phyloP scores from a whole-genome alignment of 192 early-diverging fungal genomes.

The Mortierella hygrophila region DNA sequence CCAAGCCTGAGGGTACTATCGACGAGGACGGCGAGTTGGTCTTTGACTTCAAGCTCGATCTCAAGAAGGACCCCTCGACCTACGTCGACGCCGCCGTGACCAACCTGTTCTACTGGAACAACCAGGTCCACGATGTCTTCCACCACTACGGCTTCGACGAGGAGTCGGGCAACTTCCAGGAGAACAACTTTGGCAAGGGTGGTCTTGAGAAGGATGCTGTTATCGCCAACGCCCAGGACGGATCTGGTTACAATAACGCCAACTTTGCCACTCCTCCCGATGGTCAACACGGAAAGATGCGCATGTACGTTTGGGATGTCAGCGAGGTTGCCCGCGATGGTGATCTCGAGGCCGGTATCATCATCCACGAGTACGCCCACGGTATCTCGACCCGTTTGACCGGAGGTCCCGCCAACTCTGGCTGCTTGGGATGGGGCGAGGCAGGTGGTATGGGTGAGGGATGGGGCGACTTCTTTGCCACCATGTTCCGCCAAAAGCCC shows the following conservation, averaged over 20 bases:
- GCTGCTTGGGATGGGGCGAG: slow-evolving; percentile 91
- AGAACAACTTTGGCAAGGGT: slow-evolving; percentile 82
- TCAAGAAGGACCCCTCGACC: slow-evolving; percentile 69
- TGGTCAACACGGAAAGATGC: slow-evolving; percentile 91
- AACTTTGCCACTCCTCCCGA: slow-evolving; percentile 97
- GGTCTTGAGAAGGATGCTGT: slow-evolving; percentile 86
- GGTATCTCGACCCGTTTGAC: slow-evolving; percentile 95
- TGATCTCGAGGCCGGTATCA: slow-evolving; percentile 92
- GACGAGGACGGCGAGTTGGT: slow-evolving; percentile 56
- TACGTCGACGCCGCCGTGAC: slow-evolving; percentile 88
- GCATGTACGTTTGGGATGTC: slow-evolving; percentile 95
- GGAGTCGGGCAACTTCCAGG: slow-evolving; percentile 94
- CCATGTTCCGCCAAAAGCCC: slow-evolving; percentile 77
- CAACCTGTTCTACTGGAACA: slow-evolving; percentile 95
- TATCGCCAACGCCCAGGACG: slow-evolving; percentile 93
- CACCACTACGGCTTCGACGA: slow-evolving; percentile 94
- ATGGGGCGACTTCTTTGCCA: slow-evolving; percentile 95
- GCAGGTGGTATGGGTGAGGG: slow-evolving; percentile 96
- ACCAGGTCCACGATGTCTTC: slow-evolving; percentile 91
- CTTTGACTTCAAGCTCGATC: slow-evolving; percentile 86
- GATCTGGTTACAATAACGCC: slow-evolving; percentile 92
- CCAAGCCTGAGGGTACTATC: slow-evolving; percentile 78
- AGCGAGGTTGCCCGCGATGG: slow-evolving; percentile 83
- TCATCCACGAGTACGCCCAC: slow-evolving; percentile 97
- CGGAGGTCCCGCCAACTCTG: slow-evolving; percentile 91